A percentile compares a stretch with the other conserved stretches of the same genome.
Conservation (phyloP, 495 filamentous ascomycete species). For the Daldinia decipiens region DNA sequence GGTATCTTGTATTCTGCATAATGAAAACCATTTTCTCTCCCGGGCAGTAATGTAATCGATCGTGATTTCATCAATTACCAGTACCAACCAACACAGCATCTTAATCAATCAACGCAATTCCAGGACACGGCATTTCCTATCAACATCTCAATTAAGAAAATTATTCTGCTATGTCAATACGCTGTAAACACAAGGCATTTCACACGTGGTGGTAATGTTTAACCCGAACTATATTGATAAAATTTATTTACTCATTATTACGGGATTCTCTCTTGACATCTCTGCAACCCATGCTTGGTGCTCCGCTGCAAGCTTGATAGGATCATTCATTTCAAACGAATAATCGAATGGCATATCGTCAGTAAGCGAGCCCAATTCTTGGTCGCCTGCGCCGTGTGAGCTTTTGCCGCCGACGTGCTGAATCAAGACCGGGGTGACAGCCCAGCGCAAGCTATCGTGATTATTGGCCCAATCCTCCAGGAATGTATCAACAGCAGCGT, state of each 20-base stretch:
- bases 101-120: too few relatives aligned
- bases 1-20: too few relatives aligned
- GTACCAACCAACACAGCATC: too few relatives aligned
- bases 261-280: not conserved
- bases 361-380: conserved; percentile 34
- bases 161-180: too few relatives aligned
- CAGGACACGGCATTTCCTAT: too few relatives aligned
- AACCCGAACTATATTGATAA: too few relatives aligned
- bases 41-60: too few relatives aligned
- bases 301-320: conserved; percentile 32
- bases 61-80: too few relatives aligned
- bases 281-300: conserved; percentile 26
- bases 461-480: conserved; percentile 59
- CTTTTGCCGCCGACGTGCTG: conserved; percentile 51
- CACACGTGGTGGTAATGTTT: too few relatives aligned
- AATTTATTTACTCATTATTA: not conserved
- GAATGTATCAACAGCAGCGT: conserved; percentile 56
- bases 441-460: conserved; percentile 56
- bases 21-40: too few relatives aligned
- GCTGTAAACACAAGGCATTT: too few relatives aligned
- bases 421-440: conserved; percentile 60
- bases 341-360: conserved; percentile 44
- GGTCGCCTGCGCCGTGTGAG: conserved; percentile 37
- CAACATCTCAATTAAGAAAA: too few relatives aligned
- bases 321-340: conserved; percentile 39